Evolutionary conservation across 2,329 filamentous ascomycete genomes (phyloP).

Genomic region (Rugonectria rugulosa): DNA sequence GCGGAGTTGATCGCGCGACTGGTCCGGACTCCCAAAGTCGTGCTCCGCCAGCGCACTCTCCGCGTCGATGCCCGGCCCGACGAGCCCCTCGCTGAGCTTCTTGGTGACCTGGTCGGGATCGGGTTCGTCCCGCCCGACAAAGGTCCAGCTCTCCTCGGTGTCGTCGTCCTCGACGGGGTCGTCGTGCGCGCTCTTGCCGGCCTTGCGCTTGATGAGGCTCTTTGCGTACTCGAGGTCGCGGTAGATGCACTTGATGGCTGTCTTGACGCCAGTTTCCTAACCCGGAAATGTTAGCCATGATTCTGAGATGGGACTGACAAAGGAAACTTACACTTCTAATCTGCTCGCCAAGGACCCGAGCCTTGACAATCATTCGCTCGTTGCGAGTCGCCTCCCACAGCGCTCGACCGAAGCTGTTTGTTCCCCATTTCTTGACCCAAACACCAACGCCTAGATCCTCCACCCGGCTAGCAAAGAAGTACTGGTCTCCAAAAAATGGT

Average conservation of each 20-base stretch:
- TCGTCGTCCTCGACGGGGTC: slow-evolving; percentile 59
- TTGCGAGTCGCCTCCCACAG: slow-evolving; percentile 92
- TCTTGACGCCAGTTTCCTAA: slow-evolving; percentile 91
- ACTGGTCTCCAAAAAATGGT: slow-evolving; percentile 98
- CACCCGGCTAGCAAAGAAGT: slow-evolving; percentile 89
- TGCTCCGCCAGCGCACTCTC: slow-evolving; percentile 38
- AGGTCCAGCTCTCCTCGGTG: slow-evolving; percentile 88
- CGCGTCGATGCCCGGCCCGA: slow-evolving; percentile 24
- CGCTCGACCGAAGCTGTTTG: slow-evolving; percentile 83
- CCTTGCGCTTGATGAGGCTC: slow-evolving; percentile 76
- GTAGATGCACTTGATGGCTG: slow-evolving; percentile 91
- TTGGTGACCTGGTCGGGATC: slow-evolving; percentile 53
- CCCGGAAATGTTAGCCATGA: too few species aligned
- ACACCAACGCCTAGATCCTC: slow-evolving; percentile 95
- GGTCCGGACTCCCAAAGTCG: slow-evolving; percentile 22
- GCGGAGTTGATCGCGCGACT: too few species aligned
- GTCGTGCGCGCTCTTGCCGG: slow-evolving; percentile 55
- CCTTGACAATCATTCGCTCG: slow-evolving; percentile 90
- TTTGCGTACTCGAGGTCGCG: slow-evolving; percentile 93
- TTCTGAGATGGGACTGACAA: too few species aligned
- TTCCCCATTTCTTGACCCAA: slow-evolving; percentile 86
- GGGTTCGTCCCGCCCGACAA: slow-evolving; percentile 70
- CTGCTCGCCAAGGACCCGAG: slow-evolving; percentile 79
- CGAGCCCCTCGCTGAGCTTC: slow-evolving; percentile 48
- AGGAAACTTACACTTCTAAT: slow-evolving; percentile 76